Evolutionary conservation across 169 alveolate species (phyloP), one percentile per base, ranked within the genome.

Genomic region (Sarcocystis neurona): DNA sequence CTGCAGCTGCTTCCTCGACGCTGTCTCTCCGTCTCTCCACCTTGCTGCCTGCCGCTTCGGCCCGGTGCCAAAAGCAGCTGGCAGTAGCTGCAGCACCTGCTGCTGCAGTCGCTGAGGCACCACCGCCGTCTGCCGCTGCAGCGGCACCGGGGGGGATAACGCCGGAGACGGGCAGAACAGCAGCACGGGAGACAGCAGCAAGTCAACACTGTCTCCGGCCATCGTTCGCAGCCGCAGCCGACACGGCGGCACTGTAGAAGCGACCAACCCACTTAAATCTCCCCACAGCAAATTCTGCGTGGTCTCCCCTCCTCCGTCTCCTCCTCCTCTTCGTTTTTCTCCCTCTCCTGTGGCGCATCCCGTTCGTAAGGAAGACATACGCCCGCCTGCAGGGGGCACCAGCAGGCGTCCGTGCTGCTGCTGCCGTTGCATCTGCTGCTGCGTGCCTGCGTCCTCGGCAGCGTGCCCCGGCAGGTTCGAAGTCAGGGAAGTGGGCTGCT

Each of bases 221-320:
- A 66, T 86, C 6, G 91, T 74, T 12, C 79, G 66, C 53, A 86
- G 70, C n/a, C 84, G 79, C 70, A 86, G 43, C 63, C 91, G 91
- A 56, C 91, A 86, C 37, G 91, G 86, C 0, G 91, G 91, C n/a
- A 86, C 75, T 1, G 66, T 50, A 4, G 68, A 86, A 47, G 91
- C 82, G 44, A 86, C 80, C 6, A 86, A 74, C 48, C 91, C 91
- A 53, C 85, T 74, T 50, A 86, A 53, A 6, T 63, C 91, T 27
- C 91, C 91, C 91, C 91, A 86, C 70, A 43, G 58, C 79, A 86
- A 79, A 53, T 72, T 82, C n/a, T n/a, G n/a, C n/a, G n/a, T n/a
- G n/a, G n/a, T n/a, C n/a, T n/a, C n/a, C n/a, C n/a, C n/a, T n/a
- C n/a, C n/a, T n/a, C n/a, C n/a, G n/a, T n/a, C n/a, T n/a, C n/a